phyloP scores from a whole-genome alignment of 208 protist species.

The Strigomonas culicis region DNA sequence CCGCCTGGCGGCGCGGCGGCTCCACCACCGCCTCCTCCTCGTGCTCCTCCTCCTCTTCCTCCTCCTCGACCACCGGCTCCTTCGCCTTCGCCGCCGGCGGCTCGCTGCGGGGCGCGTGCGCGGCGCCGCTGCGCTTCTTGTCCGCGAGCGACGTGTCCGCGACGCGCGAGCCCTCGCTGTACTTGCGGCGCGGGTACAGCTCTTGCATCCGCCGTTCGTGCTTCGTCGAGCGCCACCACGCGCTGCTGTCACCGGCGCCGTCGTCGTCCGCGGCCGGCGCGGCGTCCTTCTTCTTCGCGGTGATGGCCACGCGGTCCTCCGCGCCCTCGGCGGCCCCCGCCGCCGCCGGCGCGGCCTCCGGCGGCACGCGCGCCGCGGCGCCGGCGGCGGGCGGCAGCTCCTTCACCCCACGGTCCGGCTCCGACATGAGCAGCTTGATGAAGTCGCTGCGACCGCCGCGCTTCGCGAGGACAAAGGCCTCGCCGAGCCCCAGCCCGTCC shows the following conservation, averaged over 20 bases:
- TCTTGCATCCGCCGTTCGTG: conserved; percentile 62
- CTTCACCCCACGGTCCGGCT: conserved; percentile 31
- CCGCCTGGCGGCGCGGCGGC: conserved; percentile 1
- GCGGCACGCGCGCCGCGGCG: not conserved
- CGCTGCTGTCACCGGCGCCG: conserved; percentile 32
- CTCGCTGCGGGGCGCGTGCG: not conserved
- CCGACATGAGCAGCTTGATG: conserved; percentile 84
- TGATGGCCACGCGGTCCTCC: conserved; percentile 7
- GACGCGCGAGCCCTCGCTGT: conserved; percentile 42
- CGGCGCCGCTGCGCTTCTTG: not conserved
- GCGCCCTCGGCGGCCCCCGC: conserved; percentile 8
- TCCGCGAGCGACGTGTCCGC: not conserved
- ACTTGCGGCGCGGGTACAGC: conserved; percentile 61
- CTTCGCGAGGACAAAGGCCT: conserved; percentile 79
- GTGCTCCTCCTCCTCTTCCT: conserved; percentile 9
- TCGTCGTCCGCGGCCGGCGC: not conserved
- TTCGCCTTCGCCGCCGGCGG: conserved; percentile 3
- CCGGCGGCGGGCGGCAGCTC: not conserved
- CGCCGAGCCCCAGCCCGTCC: conserved; percentile 74
- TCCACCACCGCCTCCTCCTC: conserved; percentile 16
- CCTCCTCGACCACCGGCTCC: not conserved
- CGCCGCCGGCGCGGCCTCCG: not conserved
- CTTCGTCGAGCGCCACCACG: conserved; percentile 69
- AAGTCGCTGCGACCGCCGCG: conserved; percentile 76
- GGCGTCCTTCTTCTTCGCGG: not conserved